A percentile compares a stretch with the other conserved stretches of the same genome.
Evolutionary conservation across 1,284 basidiomycete species (phyloP).

Genomic region (Pterulicium gracile): DNA sequence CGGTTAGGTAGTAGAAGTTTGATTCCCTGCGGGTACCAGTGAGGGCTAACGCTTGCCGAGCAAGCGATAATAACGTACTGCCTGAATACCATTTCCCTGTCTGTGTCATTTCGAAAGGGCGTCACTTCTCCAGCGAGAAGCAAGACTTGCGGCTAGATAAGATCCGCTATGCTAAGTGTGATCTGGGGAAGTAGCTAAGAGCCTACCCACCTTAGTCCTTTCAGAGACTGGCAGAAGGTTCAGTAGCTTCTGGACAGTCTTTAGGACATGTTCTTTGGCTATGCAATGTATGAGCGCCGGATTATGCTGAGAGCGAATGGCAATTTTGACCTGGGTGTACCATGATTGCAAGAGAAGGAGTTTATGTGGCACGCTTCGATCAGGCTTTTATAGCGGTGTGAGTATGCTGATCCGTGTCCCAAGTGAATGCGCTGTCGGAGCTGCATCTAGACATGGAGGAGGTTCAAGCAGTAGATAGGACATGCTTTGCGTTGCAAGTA

Average conservation of each 20-base stretch:
- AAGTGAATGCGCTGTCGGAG: too few relatives aligned
- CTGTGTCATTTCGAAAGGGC: constrained; percentile 76
- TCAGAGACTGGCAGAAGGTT: constrained; percentile 35
- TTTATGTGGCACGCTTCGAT: too few relatives aligned
- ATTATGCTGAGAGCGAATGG: neutral
- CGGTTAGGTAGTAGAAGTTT: constrained; percentile 84
- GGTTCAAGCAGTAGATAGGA: too few relatives aligned
- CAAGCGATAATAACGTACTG: constrained; percentile 14
- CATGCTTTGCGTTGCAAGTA: too few relatives aligned
- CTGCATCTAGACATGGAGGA: too few relatives aligned
- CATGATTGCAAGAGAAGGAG: too few relatives aligned
- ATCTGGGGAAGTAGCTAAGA: neutral
- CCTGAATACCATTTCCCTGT: constrained; percentile 72
- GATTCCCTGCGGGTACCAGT: constrained; percentile 44
- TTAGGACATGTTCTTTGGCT: constrained; percentile 38
- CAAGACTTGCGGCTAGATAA: constrained; percentile 45
- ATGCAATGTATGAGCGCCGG: constrained; percentile 1
- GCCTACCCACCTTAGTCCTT: constrained; percentile 34
- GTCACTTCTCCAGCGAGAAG: constrained; percentile 50
- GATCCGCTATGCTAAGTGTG: neutral
- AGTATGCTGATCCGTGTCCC: too few relatives aligned
- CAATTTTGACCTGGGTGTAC: neutral
- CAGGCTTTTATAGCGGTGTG: too few relatives aligned
- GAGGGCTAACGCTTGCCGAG: neutral
- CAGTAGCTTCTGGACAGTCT: constrained; percentile 38